Conservation (phyloP, 305 asterid species). For the Fraxinus nigra region DNA sequence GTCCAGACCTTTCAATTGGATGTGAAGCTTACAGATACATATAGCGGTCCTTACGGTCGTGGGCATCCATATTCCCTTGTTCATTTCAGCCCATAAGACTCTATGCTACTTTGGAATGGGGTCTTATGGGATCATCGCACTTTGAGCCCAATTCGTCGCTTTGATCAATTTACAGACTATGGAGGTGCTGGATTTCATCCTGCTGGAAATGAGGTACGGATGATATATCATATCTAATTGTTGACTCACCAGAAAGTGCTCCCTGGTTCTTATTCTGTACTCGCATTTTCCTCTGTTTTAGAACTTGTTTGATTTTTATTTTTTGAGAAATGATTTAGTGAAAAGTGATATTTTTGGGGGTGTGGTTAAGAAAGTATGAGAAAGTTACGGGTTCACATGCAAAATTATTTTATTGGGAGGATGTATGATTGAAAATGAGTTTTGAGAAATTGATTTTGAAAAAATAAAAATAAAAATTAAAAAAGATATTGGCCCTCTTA, state of each 20-base stretch:
- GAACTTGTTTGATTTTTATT: neutral
- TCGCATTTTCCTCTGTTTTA: neutral
- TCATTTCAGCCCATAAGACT: constrained; percentile 82
- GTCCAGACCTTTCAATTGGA: constrained; percentile 65
- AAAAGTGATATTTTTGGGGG: neutral
- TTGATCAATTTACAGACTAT: constrained; percentile 83
- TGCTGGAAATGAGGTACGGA: constrained; percentile 91
- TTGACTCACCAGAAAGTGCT: neutral
- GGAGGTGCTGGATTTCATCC: constrained; percentile 99
- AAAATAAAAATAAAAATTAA: no score
- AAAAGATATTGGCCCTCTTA: no score
- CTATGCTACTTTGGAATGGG: constrained; percentile 90
- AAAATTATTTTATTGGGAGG: neutral
- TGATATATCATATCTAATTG: neutral
- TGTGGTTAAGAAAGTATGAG: neutral
- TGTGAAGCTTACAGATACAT: constrained; percentile 55
- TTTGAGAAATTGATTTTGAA: neutral
- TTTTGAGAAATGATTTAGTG: neutral
- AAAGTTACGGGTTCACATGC: neutral
- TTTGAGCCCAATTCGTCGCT: constrained; percentile 66
- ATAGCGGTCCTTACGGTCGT: constrained; percentile 43
- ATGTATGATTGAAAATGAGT: neutral
- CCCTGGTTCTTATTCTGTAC: neutral
- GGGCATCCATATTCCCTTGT: constrained; percentile 71
- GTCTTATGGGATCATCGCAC: constrained; percentile 93